Percentiles rank a stretch among this genome's conserved stretches.
Evolutionary conservation across 2,329 filamentous ascomycete genomes (phyloP).

Genomic region (Rhinocladiella mackenziei): DNA sequence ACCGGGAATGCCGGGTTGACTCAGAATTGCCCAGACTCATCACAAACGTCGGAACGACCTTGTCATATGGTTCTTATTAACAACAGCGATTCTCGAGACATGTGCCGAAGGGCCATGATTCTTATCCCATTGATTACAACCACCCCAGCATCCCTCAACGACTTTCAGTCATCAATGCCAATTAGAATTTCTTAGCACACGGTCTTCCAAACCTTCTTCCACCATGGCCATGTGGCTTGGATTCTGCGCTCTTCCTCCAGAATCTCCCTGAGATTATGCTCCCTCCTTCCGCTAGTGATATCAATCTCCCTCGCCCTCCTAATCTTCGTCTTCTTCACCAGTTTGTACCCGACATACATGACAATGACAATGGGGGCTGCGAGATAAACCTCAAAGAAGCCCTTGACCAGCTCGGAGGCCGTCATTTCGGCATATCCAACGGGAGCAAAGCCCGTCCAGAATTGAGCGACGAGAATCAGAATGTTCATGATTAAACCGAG

Average conservation of each 20-base stretch:
- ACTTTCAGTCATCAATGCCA: no score
- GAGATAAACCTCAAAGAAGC: constrained; percentile 33
- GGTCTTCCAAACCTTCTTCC: constrained; percentile 72
- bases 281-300: constrained; percentile 74
- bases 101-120: no score
- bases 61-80: no score
- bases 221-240: constrained; percentile 64
- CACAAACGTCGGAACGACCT: no score
- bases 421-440: constrained; percentile 29
- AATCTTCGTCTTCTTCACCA: constrained; percentile 65
- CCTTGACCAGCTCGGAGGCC: constrained; percentile 25
- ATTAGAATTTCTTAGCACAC: constrained; percentile 65
- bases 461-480: constrained; percentile 53
- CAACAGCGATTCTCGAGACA: no score
- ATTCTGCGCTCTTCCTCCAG: constrained; percentile 77
- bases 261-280: constrained; percentile 74
- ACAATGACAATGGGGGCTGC: constrained; percentile 32
- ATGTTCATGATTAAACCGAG: constrained; percentile 54
- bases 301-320: constrained; percentile 76
- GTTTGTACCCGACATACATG: constrained; percentile 70
- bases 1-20: no score
- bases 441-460: constrained; percentile 34
- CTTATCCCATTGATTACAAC: no score
- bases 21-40: no score
- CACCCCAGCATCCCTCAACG: no score